A percentile compares a stretch with the other conserved stretches of the same genome.
phyloP scores from a whole-genome alignment of 768 basidiomycete genomes.

The Suillus brevipes region DNA sequence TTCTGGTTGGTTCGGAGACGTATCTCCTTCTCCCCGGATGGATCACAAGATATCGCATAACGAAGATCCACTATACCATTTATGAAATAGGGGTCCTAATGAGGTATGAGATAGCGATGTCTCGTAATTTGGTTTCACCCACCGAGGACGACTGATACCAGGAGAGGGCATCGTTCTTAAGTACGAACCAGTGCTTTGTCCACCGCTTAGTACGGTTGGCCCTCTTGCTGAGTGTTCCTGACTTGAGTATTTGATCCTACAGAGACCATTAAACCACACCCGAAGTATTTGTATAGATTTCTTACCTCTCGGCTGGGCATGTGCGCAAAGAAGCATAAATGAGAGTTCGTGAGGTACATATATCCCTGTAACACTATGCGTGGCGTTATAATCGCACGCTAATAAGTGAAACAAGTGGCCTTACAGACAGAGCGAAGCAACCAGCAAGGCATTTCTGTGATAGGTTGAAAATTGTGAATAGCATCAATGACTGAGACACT shows the following conservation, averaged over 20 bases:
- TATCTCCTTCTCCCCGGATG: slow-evolving; percentile 74
- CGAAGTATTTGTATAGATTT: slow-evolving; percentile 2
- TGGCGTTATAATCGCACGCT: slow-evolving; percentile 7
- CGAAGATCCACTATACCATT: slow-evolving; percentile 95
- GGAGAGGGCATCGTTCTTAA: slow-evolving; percentile 93
- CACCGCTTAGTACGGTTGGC: slow-evolving; percentile 87
- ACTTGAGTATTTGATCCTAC: slow-evolving; percentile 91
- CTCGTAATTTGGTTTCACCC: background rate
- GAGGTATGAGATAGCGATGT: slow-evolving; percentile 8
- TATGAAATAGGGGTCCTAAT: slow-evolving; percentile 95
- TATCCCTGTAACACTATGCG: slow-evolving; percentile 88
- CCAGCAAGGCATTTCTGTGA: slow-evolving; percentile 90
- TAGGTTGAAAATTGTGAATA: slow-evolving; percentile 9
- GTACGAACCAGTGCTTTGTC: slow-evolving; percentile 94
- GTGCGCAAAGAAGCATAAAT: slow-evolving; percentile 96
- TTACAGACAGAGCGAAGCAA: slow-evolving; percentile 83
- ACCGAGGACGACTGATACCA: slow-evolving; percentile 97
- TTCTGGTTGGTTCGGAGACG: slow-evolving; percentile 83
- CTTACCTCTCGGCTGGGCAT: slow-evolving; percentile 86
- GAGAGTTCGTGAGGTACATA: slow-evolving; percentile 92
- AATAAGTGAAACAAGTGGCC: slow-evolving; percentile 33
- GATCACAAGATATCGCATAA: slow-evolving; percentile 89
- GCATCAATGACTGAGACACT: slow-evolving; percentile 23
- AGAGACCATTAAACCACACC: slow-evolving; percentile 14
- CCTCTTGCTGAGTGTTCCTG: slow-evolving; percentile 86